Evolutionary conservation across 1,284 basidiomycete species (phyloP).

Genomic region (Afroboletus lepidellus): DNA sequence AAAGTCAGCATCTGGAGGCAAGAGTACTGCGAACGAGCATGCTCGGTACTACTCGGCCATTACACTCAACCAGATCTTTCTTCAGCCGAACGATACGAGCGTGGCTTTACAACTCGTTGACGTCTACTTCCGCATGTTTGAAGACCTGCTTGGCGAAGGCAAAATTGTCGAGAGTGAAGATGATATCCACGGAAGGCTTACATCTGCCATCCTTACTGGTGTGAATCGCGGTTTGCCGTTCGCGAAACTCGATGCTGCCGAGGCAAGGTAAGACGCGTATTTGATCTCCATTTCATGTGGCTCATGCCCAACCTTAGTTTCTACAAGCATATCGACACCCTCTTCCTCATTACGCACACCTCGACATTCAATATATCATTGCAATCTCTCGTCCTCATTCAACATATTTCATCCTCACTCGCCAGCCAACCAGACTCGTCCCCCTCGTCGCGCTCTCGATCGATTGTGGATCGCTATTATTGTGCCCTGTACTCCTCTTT

Average conservation of each 20-base stretch:
- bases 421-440: conserved; percentile 37
- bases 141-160: conserved; percentile 77
- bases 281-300: conserved; percentile 1
- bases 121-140: conserved; percentile 95
- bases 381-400: conserved; percentile 91
- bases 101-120: conserved; percentile 86
- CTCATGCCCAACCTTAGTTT: conserved; percentile 49
- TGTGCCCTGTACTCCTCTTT: conserved; percentile 89
- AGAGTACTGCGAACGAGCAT: conserved; percentile 52
- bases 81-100: conserved; percentile 68
- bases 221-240: conserved; percentile 96
- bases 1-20: conserved; percentile 27
- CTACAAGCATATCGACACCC: conserved; percentile 86
- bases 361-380: conserved; percentile 96
- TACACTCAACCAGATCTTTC: conserved; percentile 91
- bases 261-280: conserved; percentile 43
- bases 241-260: conserved; percentile 67
- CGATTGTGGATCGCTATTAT: conserved; percentile 85
- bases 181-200: conserved; percentile 79
- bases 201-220: conserved; percentile 91
- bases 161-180: conserved; percentile 44
- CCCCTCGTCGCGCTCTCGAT: conserved; percentile 42
- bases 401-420: conserved; percentile 70
- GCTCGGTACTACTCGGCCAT: conserved; percentile 90
- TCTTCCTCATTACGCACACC: conserved; percentile 95